Base-by-base conservation (phyloP, 2,329 filamentous ascomycete genomes). In the Colletotrichum magnum region DNA sequence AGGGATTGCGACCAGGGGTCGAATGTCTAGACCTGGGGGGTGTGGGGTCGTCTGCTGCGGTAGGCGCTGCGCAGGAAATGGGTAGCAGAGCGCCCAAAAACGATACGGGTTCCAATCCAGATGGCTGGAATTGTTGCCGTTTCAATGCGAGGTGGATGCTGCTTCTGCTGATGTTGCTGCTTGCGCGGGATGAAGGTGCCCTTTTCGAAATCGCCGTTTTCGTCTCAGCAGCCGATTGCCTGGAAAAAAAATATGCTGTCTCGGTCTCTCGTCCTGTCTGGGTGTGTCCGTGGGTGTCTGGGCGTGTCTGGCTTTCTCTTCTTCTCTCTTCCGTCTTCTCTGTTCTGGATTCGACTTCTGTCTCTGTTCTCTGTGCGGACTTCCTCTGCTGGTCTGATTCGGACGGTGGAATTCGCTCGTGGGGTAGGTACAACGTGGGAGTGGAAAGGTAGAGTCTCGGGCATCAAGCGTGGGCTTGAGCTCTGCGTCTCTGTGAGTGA, bases 31-130 rank as follows among this genome's bases (percentile, higher is more conserved):
- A 52, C 62, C 62, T 67, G 63, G 62, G 62, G 67, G 67, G 50
- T 66, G 67, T 69, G 67, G 67, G 67, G 67, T 67, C 63, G 41
- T 36, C 50, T 41, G 67, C 62, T 56, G 67, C 51, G 51, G 50
- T n/a, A 18, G 45, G 32, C 67, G 62, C 67, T 61, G 50, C 54
- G 53, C 61, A 53, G 59, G 62, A 47, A 41, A 21, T 58, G 36
- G 47, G 41, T 52, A 62, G 26, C 67, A 36, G 57, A 57, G 36
- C 59, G 60, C 62, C 56, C 56, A 54, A 45, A 69, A 21, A n/a
- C 43, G 54, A 56, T 51, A 24, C 15, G n/a, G 26, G 45, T 52
- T 24, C 24, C 16, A 36, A 50, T 52, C 5, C 24, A 36, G 12
- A 18, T 28, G 36, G 18, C 12, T 43, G 54, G 10, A 45, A 45